These are phyloP conservation scores for Trichoderma virens DNA, from an alignment of 495 filamentous ascomycete genomes.

Conservation along the genomic window DNA sequence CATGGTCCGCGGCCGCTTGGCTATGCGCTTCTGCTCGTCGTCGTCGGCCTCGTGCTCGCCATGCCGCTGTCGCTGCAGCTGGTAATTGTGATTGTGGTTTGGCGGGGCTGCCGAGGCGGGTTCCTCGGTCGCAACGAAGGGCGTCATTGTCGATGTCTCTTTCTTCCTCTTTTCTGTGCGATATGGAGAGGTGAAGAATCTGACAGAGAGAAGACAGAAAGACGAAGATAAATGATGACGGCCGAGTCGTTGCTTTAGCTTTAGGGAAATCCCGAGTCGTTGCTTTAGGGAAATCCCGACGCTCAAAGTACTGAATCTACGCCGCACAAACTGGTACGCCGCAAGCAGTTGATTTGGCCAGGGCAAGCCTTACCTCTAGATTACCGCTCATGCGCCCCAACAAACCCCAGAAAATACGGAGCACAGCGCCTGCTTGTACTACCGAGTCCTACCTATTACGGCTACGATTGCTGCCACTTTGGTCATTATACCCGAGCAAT, in stretches of 20 bases:
- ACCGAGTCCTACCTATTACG: not conserved
- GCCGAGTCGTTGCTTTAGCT: not conserved
- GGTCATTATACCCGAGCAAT: not conserved
- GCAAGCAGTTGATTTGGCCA: slow-evolving; percentile 1
- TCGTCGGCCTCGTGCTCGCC: not conserved
- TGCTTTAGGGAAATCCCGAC: not conserved
- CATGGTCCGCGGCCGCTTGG: slow-evolving; percentile 23
- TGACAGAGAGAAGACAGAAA: not conserved
- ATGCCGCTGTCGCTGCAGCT: not conserved
- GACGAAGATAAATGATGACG: not conserved
- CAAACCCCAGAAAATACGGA: too few species aligned
- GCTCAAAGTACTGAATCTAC: slow-evolving; percentile 7
- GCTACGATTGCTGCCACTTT: not conserved
- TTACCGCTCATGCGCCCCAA: too few species aligned
- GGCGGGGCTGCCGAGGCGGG: not conserved
- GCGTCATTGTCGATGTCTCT: slow-evolving; percentile 1
- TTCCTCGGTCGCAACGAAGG: not conserved
- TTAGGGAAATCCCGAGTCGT: too few species aligned
- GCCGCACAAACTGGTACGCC: slow-evolving; percentile 8
- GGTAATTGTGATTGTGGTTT: not conserved
- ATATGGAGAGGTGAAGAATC: not conserved
- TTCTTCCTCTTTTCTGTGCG: not conserved
- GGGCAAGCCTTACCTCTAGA: too few species aligned
- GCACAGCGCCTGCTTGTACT: not conserved
- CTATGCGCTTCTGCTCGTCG: not conserved